Evolutionary conservation across 1,284 basidiomycete species (phyloP).

Genomic region (Singerocomus rubriflavus): DNA sequence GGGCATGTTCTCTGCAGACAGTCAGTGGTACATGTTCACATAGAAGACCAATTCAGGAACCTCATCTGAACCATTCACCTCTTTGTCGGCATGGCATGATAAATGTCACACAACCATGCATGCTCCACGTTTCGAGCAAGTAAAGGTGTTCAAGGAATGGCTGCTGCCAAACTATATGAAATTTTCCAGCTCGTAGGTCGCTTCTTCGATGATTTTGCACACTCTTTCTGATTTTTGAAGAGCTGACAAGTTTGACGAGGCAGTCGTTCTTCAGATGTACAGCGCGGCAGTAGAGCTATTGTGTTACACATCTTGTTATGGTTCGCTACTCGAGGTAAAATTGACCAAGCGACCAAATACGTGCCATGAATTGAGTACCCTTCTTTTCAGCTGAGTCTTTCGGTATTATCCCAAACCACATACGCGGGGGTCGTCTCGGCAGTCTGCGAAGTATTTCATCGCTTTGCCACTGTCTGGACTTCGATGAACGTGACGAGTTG

Average conservation of each 20-base stretch:
- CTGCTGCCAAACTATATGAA: constrained; percentile 62
- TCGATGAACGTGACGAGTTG: constrained; percentile 63
- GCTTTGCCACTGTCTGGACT: constrained; percentile 68
- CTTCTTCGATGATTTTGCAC: not conserved
- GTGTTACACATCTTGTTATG: constrained; percentile 59
- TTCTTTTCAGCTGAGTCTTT: constrained; percentile 53
- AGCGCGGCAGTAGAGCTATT: constrained; percentile 58
- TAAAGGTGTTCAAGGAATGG: constrained; percentile 65
- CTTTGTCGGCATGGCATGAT: constrained; percentile 40
- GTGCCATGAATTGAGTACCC: constrained; percentile 1
- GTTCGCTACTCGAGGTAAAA: constrained; percentile 63
- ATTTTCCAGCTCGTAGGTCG: constrained; percentile 39
- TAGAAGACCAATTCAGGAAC: constrained; percentile 29
- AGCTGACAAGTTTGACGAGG: constrained; percentile 26
- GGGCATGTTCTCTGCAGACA: constrained; percentile 2
- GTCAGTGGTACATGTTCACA: not conserved
- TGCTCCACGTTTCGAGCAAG: constrained; percentile 68
- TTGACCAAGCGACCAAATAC: not conserved
- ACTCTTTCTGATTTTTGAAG: constrained; percentile 13
- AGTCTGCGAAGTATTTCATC: constrained; percentile 62
- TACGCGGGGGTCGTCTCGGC: constrained; percentile 53
- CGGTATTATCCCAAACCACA: constrained; percentile 48
- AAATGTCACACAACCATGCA: constrained; percentile 46
- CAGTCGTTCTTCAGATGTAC: constrained; percentile 48
- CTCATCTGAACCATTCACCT: constrained; percentile 25